Percentiles rank a stretch among this genome's conserved stretches.
These are phyloP conservation scores for Globisporangium alternatum DNA, from an alignment of 352 stramenopile species.

Conservation along the genomic window DNA sequence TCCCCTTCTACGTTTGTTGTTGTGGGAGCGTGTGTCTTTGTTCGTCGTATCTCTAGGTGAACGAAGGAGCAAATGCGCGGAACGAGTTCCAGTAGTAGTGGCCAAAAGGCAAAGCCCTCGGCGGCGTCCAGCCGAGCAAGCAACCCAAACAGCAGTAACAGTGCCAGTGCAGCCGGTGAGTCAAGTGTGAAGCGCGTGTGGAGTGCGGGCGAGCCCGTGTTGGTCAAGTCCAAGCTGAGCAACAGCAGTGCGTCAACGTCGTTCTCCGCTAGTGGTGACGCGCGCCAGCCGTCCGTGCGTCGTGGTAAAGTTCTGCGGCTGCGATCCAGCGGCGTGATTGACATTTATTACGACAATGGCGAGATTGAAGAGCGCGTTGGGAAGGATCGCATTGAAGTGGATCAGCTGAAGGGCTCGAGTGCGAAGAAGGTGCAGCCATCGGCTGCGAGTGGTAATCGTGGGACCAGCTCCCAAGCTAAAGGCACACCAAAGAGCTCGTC, in stretches of 20 bases:
- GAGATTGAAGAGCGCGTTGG: conserved; percentile 43
- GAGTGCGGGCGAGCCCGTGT: conserved; percentile 28
- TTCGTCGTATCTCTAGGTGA: not conserved
- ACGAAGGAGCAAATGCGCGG: conserved; percentile 5
- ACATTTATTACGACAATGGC: conserved; percentile 54
- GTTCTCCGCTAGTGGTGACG: conserved; percentile 1
- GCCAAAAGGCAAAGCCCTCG: conserved; percentile 14
- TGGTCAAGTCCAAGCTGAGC: conserved; percentile 22
- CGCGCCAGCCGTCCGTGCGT: conserved; percentile 15
- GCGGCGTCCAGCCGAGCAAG: conserved; percentile 1
- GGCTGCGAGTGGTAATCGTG: not conserved
- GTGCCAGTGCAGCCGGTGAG: conserved; percentile 1
- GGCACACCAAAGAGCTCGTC: conserved; percentile 14
- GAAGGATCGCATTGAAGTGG: conserved; percentile 31
- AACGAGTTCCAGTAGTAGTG: conserved; percentile 3
- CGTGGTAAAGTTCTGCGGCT: conserved; percentile 42
- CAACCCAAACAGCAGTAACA: not conserved
- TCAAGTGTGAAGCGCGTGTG: conserved; percentile 7
- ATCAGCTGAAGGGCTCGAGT: conserved; percentile 1
- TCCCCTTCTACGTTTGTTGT: conserved; percentile 9
- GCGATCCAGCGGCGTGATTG: conserved; percentile 39
- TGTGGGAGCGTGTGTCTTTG: not conserved
- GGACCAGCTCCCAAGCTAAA: conserved; percentile 13
- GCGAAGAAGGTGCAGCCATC: conserved; percentile 8
- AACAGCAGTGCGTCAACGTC: not conserved